Evolutionary conservation across 2,329 filamentous ascomycete species (phyloP), one percentile per base, ranked within the genome.

Genomic region (Shiraia sp.): DNA sequence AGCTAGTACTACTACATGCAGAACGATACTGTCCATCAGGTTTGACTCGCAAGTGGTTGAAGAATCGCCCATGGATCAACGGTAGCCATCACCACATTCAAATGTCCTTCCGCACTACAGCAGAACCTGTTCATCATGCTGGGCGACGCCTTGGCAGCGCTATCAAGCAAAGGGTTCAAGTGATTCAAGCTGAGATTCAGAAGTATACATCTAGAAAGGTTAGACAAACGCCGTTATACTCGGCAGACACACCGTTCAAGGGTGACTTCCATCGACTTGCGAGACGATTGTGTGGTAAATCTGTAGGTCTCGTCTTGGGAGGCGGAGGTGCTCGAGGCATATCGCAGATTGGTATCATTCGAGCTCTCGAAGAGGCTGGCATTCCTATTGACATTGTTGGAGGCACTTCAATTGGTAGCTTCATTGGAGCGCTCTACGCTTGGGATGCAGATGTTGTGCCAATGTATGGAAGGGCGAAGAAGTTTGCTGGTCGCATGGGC

Each of bases 21-120:
- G 93, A 99, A 59, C 81, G 91, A 35, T 97, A 91, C 68, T 95
- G 89, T 30, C 79, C 81, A 0, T 85, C 90, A 4, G 93, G 93
- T 0, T 69, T 96, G 25, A 96, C 93, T 0, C 79, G 93, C 36
- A 83, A 87, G 23, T 99, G 93, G 93, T 73, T 99, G 10, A 63
- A 71, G 48, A 96, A 96, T 60, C 86, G 93, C 1, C 85, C 95
- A 48, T 99, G 93, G 93, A 93, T 99, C 69, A 99, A 97, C 54
- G 93, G 93, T 12, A 92, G 92, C 4, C 95, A 99, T 66, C 93
- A 95, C 63, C 93, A 99, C 57, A 88, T 99, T 10, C 93, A 99
- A 61, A 97, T 99, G 93, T 80, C 87, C 0, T 92, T 93, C 67
- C 82, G 86, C 27, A 79, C 85, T 3, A 86, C 87, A 32, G 75